phyloP scores from a whole-genome alignment of 208 protist species.

The Trypanosoma rangeli region DNA sequence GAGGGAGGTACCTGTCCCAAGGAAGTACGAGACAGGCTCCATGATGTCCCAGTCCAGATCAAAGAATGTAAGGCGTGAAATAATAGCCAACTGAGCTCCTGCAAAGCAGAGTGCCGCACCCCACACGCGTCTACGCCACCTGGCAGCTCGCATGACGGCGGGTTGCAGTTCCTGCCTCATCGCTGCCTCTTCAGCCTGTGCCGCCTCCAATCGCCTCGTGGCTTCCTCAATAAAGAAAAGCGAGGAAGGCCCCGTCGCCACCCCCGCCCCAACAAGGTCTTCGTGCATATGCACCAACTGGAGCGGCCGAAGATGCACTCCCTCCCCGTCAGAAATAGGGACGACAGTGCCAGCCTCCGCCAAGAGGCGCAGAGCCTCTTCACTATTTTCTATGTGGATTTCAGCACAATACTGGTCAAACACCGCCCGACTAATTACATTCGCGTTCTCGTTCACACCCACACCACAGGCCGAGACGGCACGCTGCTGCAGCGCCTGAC shows the following conservation, averaged over 20 bases:
- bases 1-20: slow-evolving; percentile 56
- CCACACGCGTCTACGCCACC: slow-evolving; percentile 71
- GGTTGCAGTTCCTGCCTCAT: slow-evolving; percentile 46
- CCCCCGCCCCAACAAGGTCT: background rate
- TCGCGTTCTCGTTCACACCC: slow-evolving; percentile 18
- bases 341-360: slow-evolving; percentile 57
- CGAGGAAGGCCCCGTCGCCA: background rate
- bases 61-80: slow-evolving; percentile 86
- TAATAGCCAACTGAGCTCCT: slow-evolving; percentile 68
- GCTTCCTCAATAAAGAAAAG: slow-evolving; percentile 50
- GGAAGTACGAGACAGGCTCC: slow-evolving; percentile 86
- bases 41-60: slow-evolving; percentile 92
- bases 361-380: slow-evolving; percentile 41
- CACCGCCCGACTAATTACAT: slow-evolving; percentile 49
- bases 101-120: slow-evolving; percentile 50
- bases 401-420: slow-evolving; percentile 58
- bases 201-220: slow-evolving; percentile 31
- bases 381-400: slow-evolving; percentile 50
- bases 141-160: slow-evolving; percentile 44
- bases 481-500: slow-evolving; percentile 54
- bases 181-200: slow-evolving; percentile 33
- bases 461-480: slow-evolving; percentile 31
- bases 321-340: slow-evolving; percentile 38
- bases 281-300: slow-evolving; percentile 48
- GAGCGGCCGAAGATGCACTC: slow-evolving; percentile 64